Evolutionary conservation across 2,329 filamentous ascomycete genomes (phyloP).

Genomic region (Zymoseptoria brevis): DNA sequence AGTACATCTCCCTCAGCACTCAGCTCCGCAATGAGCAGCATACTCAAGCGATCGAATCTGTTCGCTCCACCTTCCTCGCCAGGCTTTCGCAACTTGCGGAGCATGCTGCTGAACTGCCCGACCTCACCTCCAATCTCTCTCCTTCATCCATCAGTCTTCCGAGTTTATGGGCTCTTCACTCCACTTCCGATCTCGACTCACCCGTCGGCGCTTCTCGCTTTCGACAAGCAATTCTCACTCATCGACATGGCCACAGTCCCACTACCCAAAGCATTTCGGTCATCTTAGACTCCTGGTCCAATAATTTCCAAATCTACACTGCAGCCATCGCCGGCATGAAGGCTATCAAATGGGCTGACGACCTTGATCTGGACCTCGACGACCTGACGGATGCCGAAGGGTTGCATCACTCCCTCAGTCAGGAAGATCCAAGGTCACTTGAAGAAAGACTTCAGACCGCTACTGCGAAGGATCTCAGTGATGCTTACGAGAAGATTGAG

Average conservation of each 20-base stretch:
- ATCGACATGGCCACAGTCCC: constrained; percentile 64
- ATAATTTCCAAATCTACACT: constrained; percentile 60
- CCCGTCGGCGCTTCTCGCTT: constrained; percentile 43
- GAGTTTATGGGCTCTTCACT: constrained; percentile 21
- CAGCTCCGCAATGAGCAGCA: constrained; percentile 13
- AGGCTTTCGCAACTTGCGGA: constrained; percentile 16
- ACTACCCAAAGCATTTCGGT: constrained; percentile 54
- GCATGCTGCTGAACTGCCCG: constrained; percentile 7
- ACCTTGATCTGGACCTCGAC: constrained; percentile 61
- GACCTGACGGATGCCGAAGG: constrained; percentile 54
- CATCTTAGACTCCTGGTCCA: constrained; percentile 64
- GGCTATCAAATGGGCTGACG: constrained; percentile 66
- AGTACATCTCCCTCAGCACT: constrained; percentile 21
- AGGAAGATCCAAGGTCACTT: constrained; percentile 61
- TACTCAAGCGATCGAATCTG: constrained; percentile 11
- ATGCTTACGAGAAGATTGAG: constrained; percentile 12
- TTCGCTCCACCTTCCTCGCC: constrained; percentile 17
- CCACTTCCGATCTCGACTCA: constrained; percentile 19
- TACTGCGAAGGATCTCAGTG: constrained; percentile 10
- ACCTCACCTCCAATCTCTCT: constrained; percentile 1
- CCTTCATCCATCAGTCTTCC: background rate
- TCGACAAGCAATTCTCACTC: constrained; percentile 59
- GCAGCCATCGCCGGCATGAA: constrained; percentile 57
- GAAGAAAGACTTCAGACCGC: constrained; percentile 16
- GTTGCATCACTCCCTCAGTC: constrained; percentile 59